Base-by-base conservation (phyloP, 2,329 filamentous ascomycete species). In the Atkinsonella hypoxylon region DNA sequence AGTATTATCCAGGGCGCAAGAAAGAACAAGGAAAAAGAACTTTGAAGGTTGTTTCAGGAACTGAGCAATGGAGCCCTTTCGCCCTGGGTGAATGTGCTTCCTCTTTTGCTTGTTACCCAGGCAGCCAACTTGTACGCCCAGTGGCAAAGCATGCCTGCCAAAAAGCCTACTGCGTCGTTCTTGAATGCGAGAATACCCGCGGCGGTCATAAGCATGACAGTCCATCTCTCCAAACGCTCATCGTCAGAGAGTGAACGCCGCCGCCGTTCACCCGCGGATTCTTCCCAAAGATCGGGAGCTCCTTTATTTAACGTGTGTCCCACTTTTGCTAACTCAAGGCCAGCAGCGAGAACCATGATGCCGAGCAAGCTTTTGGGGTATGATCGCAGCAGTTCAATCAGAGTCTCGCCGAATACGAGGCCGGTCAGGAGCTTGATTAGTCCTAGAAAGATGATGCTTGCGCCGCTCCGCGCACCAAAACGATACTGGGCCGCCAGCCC, bases 401-500 rank as follows among this genome's bases (percentile, higher is more conserved):
- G 76, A 0, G 80, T 81, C 46, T 85, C 78, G 0, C 88, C 87
- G 44, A 89, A 85, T 31, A 88, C 61, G 0, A 95, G 62, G 0
- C 91, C 91, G 0, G 96, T 71, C 0, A 84, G 5, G 5, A 95
- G 66, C 65, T 96, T 96, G 54, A 86, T 68, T 0, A 78, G 44
- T 0, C 91, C 91, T 0, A 97, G 78, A 22, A 95, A 63, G 49
- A 96, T 80, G 54, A 96, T 77, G 58, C 85, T 89, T 0, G 88
- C 81, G 10, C 91, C 91, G 53, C 87, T 94, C 45, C 91, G 82
- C 4, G 91, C 90, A 0, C 91, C 91, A 58, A 97, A 97, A 4
- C 89, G 82, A 64, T 89, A 88, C 64, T 97, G 91, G 0, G 86
- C 93, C 5, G 93, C 93, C 0, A 97, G 73, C 0, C 91, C 91